phyloP scores from a whole-genome alignment of 2,329 filamentous ascomycete genomes.

The Fusarium sp. region DNA sequence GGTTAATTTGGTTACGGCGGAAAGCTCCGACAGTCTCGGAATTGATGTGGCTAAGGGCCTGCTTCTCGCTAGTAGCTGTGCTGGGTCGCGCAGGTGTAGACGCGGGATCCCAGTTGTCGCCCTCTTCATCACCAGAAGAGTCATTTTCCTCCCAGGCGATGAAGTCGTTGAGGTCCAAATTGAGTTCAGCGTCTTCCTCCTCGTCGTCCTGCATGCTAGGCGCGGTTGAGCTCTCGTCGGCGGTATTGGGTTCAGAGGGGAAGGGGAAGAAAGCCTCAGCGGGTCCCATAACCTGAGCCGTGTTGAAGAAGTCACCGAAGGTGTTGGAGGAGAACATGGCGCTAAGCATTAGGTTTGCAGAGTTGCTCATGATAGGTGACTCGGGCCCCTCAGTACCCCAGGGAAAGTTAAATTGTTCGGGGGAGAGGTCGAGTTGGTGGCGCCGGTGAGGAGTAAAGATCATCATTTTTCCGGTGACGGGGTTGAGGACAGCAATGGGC shows the following conservation, averaged over 20 bases:
- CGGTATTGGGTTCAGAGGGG: slow-evolving; percentile 65
- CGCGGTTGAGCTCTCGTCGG: slow-evolving; percentile 57
- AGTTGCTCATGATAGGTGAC: slow-evolving; percentile 70
- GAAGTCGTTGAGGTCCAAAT: slow-evolving; percentile 75
- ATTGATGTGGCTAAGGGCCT: slow-evolving; percentile 67
- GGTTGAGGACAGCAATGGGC: slow-evolving; percentile 67
- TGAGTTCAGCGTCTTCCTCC: slow-evolving; percentile 71
- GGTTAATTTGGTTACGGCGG: slow-evolving; percentile 72
- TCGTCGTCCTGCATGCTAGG: slow-evolving; percentile 58
- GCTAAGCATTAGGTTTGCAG: slow-evolving; percentile 81
- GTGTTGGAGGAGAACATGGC: slow-evolving; percentile 70
- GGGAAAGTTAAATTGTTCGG: slow-evolving; percentile 63
- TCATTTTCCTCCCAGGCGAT: slow-evolving; percentile 71
- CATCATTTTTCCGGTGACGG: slow-evolving; percentile 68
- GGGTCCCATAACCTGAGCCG: slow-evolving; percentile 74
- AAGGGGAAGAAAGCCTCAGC: slow-evolving; percentile 81
- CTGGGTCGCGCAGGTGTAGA: slow-evolving; percentile 62
- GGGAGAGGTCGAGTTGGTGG: slow-evolving; percentile 61
- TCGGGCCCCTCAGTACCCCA: slow-evolving; percentile 54
- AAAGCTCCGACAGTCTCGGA: slow-evolving; percentile 79
- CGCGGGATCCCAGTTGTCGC: slow-evolving; percentile 59
- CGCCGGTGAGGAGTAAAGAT: slow-evolving; percentile 66
- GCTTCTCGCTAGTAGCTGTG: slow-evolving; percentile 59
- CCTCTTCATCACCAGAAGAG: slow-evolving; percentile 68
- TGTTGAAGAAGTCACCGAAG: slow-evolving; percentile 66